Base-by-base conservation (phyloP, 306 rosid species). In the Glycine soja region DNA sequence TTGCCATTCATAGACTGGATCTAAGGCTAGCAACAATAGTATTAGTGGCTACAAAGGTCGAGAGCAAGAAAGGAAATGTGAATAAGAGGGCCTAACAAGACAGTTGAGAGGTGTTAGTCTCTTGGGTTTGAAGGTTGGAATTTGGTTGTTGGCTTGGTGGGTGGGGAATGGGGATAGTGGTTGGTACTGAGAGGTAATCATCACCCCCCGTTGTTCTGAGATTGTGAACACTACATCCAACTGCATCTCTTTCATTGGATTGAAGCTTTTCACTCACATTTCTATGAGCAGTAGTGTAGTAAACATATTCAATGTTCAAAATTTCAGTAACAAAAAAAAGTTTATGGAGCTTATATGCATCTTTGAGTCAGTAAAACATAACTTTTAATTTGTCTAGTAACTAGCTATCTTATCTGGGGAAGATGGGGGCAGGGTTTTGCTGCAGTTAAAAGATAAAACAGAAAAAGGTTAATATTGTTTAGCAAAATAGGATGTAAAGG, bases 31-130 rank as follows among this genome's bases (percentile, higher is more conserved):
- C 36, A 74, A 81, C 42, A 72, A 40, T 77, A 43, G 40, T 36
- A 4, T 0, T 36, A 36, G 36, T 56, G 72, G 85, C 61, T 80
- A 76, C 64, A 74, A 63, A 78, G 71, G 68, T 72, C 18, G 83
- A 74, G 85, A 84, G 50, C 62, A 48, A 77, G 74, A 85, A 74
- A 48, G 71, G 84, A 70, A 54, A 53, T 70, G 89, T 57, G 92
- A 82, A 74, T 36, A 71, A 63, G 82, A 84, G 82, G 78, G 80
- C 63, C 18, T 34, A 62, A 73, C 42, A 58, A 66, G 80, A 86
- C 54, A 75, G 98, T 84, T 93, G 92, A 81, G 76, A 77, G 81
- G 98, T 87, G 76, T 58, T 47, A 72, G 92, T 95, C 90, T 87
- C 98, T 86, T 95, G 85, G 78, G 74, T 80, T 87, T 84, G 67